A percentile compares a stretch with the other conserved stretches of the same genome.
phyloP scores from a whole-genome alignment of 768 basidiomycete species.

The Podaxis sp. region DNA sequence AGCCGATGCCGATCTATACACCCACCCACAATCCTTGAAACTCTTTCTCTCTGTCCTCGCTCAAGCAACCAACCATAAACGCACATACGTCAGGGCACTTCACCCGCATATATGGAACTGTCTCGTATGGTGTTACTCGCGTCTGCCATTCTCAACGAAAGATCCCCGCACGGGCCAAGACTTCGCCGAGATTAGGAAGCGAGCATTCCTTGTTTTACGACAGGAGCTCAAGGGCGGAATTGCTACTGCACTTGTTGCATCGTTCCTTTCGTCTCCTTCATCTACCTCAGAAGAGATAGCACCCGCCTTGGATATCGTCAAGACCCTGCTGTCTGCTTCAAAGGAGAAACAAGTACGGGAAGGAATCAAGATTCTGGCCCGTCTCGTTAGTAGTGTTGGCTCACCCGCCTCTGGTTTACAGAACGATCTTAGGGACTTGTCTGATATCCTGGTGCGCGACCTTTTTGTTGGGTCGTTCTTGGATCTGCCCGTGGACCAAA shows the following conservation, averaged over 20 bases:
- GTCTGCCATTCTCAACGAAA: conserved; percentile 27
- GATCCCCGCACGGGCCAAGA: conserved; percentile 21
- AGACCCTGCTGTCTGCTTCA: conserved; percentile 11
- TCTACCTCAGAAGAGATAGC: conserved; percentile 4
- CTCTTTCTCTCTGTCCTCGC: conserved; percentile 37
- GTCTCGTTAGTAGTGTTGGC: conserved; percentile 7
- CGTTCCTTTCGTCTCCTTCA: conserved; percentile 31
- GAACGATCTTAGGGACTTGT: background rate
- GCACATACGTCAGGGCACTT: conserved; percentile 34
- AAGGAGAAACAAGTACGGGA: conserved; percentile 7
- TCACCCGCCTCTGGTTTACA: background rate
- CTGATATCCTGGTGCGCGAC: background rate
- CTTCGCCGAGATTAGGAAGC: conserved; percentile 25
- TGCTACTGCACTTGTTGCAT: conserved; percentile 38
- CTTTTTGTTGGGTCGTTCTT: conserved; percentile 17
- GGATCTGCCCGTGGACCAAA: conserved; percentile 3
- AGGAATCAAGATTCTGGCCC: conserved; percentile 9
- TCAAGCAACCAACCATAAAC: conserved; percentile 31
- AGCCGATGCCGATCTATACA: conserved; percentile 43
- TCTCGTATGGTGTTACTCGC: conserved; percentile 56
- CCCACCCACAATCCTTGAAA: conserved; percentile 35
- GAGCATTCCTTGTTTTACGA: conserved; percentile 41
- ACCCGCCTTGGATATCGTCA: conserved; percentile 14
- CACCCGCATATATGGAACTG: conserved; percentile 51
- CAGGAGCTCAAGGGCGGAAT: conserved; percentile 49